Evolutionary conservation across 352 stramenopile species (phyloP).

Genomic region (Thraustotheca clavata): DNA sequence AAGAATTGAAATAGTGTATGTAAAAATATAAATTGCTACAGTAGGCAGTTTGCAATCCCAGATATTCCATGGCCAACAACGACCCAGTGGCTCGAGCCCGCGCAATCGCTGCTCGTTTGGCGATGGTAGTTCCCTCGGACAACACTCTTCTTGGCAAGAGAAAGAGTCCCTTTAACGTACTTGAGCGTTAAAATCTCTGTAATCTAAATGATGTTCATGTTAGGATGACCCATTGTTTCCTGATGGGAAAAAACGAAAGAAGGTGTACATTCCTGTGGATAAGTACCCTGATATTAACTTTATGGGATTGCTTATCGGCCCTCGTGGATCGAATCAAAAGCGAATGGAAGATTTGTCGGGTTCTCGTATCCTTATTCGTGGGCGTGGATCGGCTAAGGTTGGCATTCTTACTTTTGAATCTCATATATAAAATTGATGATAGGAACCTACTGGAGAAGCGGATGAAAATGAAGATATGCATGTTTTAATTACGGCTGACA

Average conservation of each 20-base stretch:
- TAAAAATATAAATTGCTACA: not conserved
- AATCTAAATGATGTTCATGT: no score
- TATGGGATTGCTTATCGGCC: slow-evolving; percentile 87
- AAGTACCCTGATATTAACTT: slow-evolving; percentile 92
- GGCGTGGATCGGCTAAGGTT: slow-evolving; percentile 74
- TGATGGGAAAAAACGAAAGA: slow-evolving; percentile 78
- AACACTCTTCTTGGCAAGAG: slow-evolving; percentile 50
- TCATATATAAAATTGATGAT: not conserved
- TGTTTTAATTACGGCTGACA: slow-evolving; percentile 86
- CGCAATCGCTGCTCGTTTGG: slow-evolving; percentile 73
- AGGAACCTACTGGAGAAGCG: slow-evolving; percentile 61
- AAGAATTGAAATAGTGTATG: not conserved
- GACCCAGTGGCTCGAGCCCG: slow-evolving; percentile 74
- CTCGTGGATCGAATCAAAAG: slow-evolving; percentile 87
- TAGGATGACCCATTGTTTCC: slow-evolving; percentile 17
- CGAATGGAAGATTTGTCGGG: slow-evolving; percentile 88
- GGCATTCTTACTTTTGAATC: not conserved
- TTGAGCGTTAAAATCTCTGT: no score
- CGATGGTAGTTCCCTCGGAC: slow-evolving; percentile 61
- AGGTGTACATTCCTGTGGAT: slow-evolving; percentile 87
- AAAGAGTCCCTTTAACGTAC: slow-evolving; percentile 74
- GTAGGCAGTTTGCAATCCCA: not conserved
- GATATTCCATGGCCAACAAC: slow-evolving; percentile 34
- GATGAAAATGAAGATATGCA: slow-evolving; percentile 86
- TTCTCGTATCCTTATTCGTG: slow-evolving; percentile 87